A percentile compares a stretch with the other conserved stretches of the same genome.
Conservation (phyloP, 2,329 filamentous ascomycete species). For the Colletotrichum ledebouriae region DNA sequence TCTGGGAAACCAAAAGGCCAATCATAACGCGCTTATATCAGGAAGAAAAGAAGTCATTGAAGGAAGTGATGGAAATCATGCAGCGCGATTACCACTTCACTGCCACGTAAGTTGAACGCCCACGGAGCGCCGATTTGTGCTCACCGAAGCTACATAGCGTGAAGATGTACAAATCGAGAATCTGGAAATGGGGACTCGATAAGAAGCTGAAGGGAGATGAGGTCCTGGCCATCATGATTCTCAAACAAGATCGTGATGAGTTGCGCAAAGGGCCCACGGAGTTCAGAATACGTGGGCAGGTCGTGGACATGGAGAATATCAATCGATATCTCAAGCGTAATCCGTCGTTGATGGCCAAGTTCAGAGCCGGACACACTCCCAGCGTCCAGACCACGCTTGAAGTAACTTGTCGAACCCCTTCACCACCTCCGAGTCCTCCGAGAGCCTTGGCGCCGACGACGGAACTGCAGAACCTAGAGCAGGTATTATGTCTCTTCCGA, state of each 20-base stretch:
- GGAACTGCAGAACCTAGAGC: constrained; percentile 47
- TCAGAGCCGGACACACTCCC: constrained; percentile 49
- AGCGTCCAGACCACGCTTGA: constrained; percentile 50
- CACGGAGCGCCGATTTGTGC: not conserved
- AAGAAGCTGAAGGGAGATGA: constrained; percentile 59
- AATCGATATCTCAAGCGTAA: constrained; percentile 57
- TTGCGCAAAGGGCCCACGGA: constrained; percentile 50
- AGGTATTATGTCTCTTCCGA: constrained; percentile 47
- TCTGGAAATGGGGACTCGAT: constrained; percentile 58
- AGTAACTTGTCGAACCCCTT: constrained; percentile 51
- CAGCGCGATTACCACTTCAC: constrained; percentile 54
- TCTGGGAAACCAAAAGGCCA: constrained; percentile 53
- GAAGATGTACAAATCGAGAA: constrained; percentile 60
- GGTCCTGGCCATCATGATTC: constrained; percentile 55
- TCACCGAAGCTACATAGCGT: constrained; percentile 47
- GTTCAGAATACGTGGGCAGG: constrained; percentile 55
- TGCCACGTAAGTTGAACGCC: constrained; percentile 53
- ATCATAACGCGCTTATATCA: constrained; percentile 56
- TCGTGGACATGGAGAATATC: constrained; percentile 56
- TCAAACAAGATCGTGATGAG: constrained; percentile 54
- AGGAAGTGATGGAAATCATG: constrained; percentile 57
- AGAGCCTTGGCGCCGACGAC: constrained; percentile 44
- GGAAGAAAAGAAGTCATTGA: constrained; percentile 56
- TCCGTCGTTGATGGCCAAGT: constrained; percentile 51
- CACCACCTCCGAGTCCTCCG: constrained; percentile 45